Evolutionary conservation across 805 yeast species (phyloP).

Genomic region (Wickerhamiella nectarea): DNA sequence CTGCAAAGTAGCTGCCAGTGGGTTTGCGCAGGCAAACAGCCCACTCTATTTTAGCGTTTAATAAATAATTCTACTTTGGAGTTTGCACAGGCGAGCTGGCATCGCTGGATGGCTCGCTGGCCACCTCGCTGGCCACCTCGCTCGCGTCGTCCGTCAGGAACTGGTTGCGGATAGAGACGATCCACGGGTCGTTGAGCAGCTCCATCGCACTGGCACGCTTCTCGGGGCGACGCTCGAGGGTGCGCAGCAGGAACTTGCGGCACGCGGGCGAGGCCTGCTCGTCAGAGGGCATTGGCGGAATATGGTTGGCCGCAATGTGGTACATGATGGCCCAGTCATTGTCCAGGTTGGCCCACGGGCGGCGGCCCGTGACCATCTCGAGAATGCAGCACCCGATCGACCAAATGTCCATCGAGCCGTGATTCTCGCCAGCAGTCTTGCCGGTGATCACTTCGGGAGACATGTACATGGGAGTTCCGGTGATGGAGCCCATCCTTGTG

Average conservation of each 20-base stretch:
- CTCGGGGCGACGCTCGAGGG: conserved; percentile 71
- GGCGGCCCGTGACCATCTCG: conserved; percentile 91
- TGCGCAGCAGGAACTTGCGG: conserved; percentile 50
- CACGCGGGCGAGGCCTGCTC: conserved; percentile 74
- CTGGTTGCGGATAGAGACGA: conserved; percentile 16
- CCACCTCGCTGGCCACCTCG: neutral
- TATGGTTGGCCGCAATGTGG: conserved; percentile 90
- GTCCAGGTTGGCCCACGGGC: conserved; percentile 94
- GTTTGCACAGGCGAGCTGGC: neutral
- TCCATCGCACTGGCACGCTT: conserved; percentile 76
- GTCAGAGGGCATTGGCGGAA: conserved; percentile 67
- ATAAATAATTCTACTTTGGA: neutral
- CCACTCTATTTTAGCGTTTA: too few species aligned
- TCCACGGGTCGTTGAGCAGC: conserved; percentile 36
- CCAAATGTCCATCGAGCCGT: conserved; percentile 81
- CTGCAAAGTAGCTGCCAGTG: too few species aligned
- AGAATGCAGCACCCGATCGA: conserved; percentile 90
- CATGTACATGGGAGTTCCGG: conserved; percentile 99
- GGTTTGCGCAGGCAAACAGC: too few species aligned
- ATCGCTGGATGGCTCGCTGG: neutral
- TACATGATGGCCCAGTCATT: conserved; percentile 99
- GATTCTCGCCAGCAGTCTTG: conserved; percentile 29
- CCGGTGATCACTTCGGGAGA: conserved; percentile 95
- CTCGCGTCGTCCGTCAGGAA: neutral
- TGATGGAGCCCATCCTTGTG: conserved; percentile 29